Base-by-base conservation (phyloP, 163 green algal genomes). In the Coccomyxa subellipsoidea region DNA sequence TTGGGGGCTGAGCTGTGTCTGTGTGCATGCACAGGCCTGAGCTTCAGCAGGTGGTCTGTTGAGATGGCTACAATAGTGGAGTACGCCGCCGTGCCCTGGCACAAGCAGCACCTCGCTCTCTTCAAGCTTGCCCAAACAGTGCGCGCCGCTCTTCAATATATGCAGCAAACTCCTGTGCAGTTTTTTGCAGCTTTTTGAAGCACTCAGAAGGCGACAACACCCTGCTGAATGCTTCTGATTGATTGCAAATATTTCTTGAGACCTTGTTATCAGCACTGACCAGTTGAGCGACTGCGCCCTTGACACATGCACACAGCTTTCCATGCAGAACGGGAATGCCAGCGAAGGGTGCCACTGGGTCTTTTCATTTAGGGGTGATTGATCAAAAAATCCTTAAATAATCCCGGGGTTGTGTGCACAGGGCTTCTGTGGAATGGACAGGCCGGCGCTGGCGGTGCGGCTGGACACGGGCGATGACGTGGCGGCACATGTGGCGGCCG, bases 381-480 rank as follows among this genome's bases (percentile, higher is more conserved):
- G n/a, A n/a, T n/a, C n/a, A n/a, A n/a, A n/a, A n/a, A n/a, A n/a
- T n/a, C n/a, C n/a, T n/a, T n/a, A n/a, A n/a, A n/a, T n/a, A n/a
- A n/a, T n/a, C n/a, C 66, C 32, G 66, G 27, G 66, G 8, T 34
- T 27, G 27, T 34, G 6, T 7, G 47, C 5, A n/a, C 66, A 73
- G 66, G 66, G 66, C 8, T 73, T 35, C 66, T 73, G 66, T n/a
- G 66, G 66, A 8, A 73, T 73, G 66, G 66, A 73, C 2, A 27
- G 29, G 27, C 29, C n/a, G 3, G 29, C 66, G 66, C 66, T 73
- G 66, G 29, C 66, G n/a, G 66, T 32, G 29, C 66, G 66, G 29
- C 27, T 73, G 66, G 66, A 73, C 66, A 35, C 66, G 66, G 21
- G 66, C 66, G 66, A 73, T 73, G 66, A 73, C 66, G 32, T 73